Percentiles rank a stretch among this genome's conserved stretches.
Evolutionary conservation across 139 green algal genomes (phyloP).

Genomic region (Picochlorum sp.): DNA sequence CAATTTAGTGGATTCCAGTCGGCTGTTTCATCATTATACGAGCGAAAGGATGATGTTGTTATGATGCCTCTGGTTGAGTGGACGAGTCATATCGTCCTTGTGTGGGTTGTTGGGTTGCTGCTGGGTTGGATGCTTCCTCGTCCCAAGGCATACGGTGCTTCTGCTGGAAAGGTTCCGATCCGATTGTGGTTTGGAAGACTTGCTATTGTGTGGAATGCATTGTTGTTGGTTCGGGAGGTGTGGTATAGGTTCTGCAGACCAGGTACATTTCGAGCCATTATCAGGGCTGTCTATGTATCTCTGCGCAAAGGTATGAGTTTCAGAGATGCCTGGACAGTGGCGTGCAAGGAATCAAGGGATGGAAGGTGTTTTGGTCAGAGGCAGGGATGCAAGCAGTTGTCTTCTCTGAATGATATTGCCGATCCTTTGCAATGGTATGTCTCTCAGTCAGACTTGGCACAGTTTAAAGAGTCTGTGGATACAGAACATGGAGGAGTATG

Average conservation of each 20-base stretch:
- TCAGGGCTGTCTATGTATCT: conserved; percentile 23
- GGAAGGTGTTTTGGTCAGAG: too few species aligned
- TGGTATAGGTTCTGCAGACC: conserved; percentile 52
- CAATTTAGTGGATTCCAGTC: too few species aligned
- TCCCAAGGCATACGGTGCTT: neutral
- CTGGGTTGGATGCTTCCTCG: neutral
- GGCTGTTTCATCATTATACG: too few species aligned
- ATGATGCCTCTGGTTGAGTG: neutral
- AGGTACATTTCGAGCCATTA: conserved; percentile 55
- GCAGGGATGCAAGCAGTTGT: too few species aligned
- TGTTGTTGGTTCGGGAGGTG: conserved; percentile 46
- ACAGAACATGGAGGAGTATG: conserved; percentile 25
- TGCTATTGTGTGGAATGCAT: conserved; percentile 10
- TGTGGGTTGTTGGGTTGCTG: neutral
- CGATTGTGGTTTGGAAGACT: conserved; percentile 9
- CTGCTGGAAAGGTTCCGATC: neutral
- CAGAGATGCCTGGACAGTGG: neutral
- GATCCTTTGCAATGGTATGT: conserved; percentile 52
- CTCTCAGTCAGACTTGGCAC: conserved; percentile 47
- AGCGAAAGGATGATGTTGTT: neutral
- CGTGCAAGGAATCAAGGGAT: neutral
- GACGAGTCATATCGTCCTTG: neutral
- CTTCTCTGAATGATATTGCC: neutral
- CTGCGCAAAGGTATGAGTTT: conserved; percentile 1
- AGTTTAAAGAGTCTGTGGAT: conserved; percentile 53